These are phyloP conservation scores for Rauvolfia tetraphylla DNA, from an alignment of 257 asterid species.

Conservation along the genomic window DNA sequence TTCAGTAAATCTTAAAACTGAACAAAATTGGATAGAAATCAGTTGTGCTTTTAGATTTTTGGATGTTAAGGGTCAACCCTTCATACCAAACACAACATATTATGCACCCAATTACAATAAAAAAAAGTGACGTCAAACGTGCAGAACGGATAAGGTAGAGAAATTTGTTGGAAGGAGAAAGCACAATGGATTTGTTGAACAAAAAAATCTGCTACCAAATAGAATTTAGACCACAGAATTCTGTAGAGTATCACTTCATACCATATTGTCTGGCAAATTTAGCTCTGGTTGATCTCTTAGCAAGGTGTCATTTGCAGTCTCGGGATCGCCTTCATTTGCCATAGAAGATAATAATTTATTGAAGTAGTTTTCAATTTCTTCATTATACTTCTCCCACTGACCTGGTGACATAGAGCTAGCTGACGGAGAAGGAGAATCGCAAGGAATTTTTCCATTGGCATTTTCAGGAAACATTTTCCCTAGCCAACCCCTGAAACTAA, in stretches of 20 bases:
- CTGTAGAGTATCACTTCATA: slow-evolving; percentile 13
- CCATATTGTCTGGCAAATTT: slow-evolving; percentile 37
- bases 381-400: slow-evolving; percentile 41
- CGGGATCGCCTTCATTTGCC: slow-evolving; percentile 26
- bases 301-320: slow-evolving; percentile 20
- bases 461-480: slow-evolving; percentile 41
- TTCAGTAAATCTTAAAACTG: neutral
- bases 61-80: neutral
- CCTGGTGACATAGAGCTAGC: slow-evolving; percentile 21
- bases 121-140: slow-evolving; percentile 1
- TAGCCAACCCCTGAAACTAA: slow-evolving; percentile 47
- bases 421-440: slow-evolving; percentile 34
- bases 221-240: slow-evolving; percentile 12
- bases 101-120: slow-evolving; percentile 7
- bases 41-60: neutral
- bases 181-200: slow-evolving; percentile 14
- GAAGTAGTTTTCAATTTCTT: slow-evolving; percentile 42
- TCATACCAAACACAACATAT: neutral
- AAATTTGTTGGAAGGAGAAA: slow-evolving; percentile 5
- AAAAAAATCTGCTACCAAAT: neutral
- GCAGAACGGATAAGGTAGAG: slow-evolving; percentile 4
- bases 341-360: slow-evolving; percentile 34
- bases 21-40: neutral
- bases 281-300: slow-evolving; percentile 19
- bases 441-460: slow-evolving; percentile 15